Percentiles rank a stretch among this genome's conserved stretches.
Conservation (phyloP, 2,329 filamentous ascomycete species). For the Alternaria arbusti region DNA sequence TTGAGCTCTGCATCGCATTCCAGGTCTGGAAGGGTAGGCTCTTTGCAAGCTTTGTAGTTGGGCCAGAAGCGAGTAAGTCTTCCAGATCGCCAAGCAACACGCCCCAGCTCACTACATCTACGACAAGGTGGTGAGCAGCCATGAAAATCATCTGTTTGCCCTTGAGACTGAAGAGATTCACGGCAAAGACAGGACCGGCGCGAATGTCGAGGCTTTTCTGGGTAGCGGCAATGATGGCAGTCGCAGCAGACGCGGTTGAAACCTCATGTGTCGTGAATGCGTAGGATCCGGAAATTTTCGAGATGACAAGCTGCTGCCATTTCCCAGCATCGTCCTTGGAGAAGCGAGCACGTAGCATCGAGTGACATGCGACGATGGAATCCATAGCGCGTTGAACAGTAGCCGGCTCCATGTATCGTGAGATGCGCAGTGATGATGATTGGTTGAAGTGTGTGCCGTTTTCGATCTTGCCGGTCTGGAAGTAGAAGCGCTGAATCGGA, state of each 20-base stretch:
- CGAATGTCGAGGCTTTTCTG: slow-evolving; percentile 39
- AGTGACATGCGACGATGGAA: slow-evolving; percentile 36
- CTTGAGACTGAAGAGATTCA: slow-evolving; percentile 26
- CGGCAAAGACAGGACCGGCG: slow-evolving; percentile 39
- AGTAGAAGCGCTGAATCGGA: slow-evolving; percentile 55
- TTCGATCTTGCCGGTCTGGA: slow-evolving; percentile 38
- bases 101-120: slow-evolving; percentile 45
- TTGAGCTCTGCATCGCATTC: slow-evolving; percentile 31
- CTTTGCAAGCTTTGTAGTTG: slow-evolving; percentile 19
- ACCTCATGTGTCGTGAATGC: slow-evolving; percentile 24
- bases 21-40: slow-evolving; percentile 40
- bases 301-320: slow-evolving; percentile 33
- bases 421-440: slow-evolving; percentile 51
- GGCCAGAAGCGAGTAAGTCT: slow-evolving; percentile 30
- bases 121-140: slow-evolving; percentile 40
- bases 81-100: slow-evolving; percentile 42
- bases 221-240: slow-evolving; percentile 23
- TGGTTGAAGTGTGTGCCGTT: slow-evolving; percentile 54
- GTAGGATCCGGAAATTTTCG: slow-evolving; percentile 22
- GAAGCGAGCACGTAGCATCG: slow-evolving; percentile 45
- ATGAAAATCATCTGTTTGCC: slow-evolving; percentile 38
- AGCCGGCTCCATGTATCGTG: slow-evolving; percentile 26
- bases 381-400: slow-evolving; percentile 33
- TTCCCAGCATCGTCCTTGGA: slow-evolving; percentile 12
- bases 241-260: slow-evolving; percentile 5